Percentiles rank a stretch among this genome's conserved stretches.
phyloP scores from a whole-genome alignment of 1,139 yeast species.

The Saccharomyces hybrid region DNA sequence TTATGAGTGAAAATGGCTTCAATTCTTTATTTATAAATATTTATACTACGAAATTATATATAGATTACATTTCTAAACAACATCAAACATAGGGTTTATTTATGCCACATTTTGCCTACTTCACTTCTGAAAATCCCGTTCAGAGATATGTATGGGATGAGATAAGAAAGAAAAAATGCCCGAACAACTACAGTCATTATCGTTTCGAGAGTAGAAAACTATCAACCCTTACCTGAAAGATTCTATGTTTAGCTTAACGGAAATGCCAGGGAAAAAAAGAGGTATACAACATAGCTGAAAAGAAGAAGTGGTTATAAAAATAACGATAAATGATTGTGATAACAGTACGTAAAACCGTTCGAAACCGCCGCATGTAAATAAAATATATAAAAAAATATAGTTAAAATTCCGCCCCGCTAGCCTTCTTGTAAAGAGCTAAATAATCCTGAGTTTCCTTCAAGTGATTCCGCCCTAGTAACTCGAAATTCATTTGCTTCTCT shows the following conservation, averaged over 20 bases:
- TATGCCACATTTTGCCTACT: background rate
- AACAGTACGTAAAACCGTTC: background rate
- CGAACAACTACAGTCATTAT: background rate
- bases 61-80: background rate
- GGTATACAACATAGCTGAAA: background rate
- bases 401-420: constrained; percentile 14
- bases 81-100: background rate
- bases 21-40: background rate
- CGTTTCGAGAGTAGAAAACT: background rate
- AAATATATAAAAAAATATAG: background rate
- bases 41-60: background rate
- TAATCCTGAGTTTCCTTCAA: constrained; percentile 27
- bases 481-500: constrained; percentile 11
- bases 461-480: constrained; percentile 19
- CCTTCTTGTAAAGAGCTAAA: constrained; percentile 26
- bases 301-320: background rate
- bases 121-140: background rate
- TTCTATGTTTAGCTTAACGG: background rate
- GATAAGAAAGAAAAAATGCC: background rate
- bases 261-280: background rate
- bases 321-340: background rate
- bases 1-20: background rate
- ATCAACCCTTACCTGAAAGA: background rate
- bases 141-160: background rate
- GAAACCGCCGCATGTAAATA: background rate